Base-by-base conservation (phyloP, 768 basidiomycete species). In the Neoboletus magnificus region DNA sequence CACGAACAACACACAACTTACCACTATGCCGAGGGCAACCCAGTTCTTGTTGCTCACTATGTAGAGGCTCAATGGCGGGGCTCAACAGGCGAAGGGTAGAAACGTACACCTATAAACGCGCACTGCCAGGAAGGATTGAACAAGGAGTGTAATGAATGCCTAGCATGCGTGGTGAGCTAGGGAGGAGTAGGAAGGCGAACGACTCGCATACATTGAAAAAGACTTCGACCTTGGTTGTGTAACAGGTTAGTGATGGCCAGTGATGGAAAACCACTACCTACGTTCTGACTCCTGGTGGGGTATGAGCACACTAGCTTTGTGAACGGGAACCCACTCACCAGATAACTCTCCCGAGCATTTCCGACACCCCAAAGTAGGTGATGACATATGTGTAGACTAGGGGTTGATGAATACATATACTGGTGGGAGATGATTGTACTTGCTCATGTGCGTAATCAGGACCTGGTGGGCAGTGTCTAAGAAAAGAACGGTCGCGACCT, bases 401-500 rank as follows among this genome's bases (percentile, higher is more conserved):
- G 29, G 36, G 18, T 4, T 20, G 22, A 48, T 59, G 23, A 62
- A 29, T 48, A 42, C 25, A 32, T 8, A 25, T 18, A 33, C 1
- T 2, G 2, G 15, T 2, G 15, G 8, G 8, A 1, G 11, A 27
- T 23, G 13, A 8, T 42, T 43, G 7, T 15, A 60, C 71, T 48
- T 62, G 77, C 83, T 66, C 4, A 76, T 73, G 57, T 85, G 82
- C 0, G 79, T 76, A 54, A 86, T 81, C 29, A 84, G 63, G 1
- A 66, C 72, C 60, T 85, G 83, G 85, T 81, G 1, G 76, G 56
- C 20, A 0, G 79, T 80, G 57, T 85, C 83, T 48, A 77, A 78
- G 2, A 74, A 0, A 69, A 84, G 74, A 8, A 80, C 78, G 9
- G 71, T 69, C 22, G 63, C 71, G 23, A 85, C 84, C 84, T 85